Conservation (phyloP, 1,284 basidiomycete species). For the Sutorius eximius region DNA sequence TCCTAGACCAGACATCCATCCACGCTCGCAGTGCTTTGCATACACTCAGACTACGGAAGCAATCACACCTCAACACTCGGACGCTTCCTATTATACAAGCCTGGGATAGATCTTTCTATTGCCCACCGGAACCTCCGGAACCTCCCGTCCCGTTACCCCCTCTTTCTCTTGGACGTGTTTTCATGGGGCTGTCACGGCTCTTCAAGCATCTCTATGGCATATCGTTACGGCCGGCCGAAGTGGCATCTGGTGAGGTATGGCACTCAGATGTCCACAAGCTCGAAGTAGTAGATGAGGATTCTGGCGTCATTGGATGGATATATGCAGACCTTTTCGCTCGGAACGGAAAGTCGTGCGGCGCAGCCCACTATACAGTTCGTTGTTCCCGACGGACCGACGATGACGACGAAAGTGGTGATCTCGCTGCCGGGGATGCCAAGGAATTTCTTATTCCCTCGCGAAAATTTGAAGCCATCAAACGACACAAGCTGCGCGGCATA, state of each 20-base stretch:
- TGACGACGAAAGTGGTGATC: slow-evolving; percentile 78
- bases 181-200: slow-evolving; percentile 83
- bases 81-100: slow-evolving; percentile 72
- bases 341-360: slow-evolving; percentile 84
- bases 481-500: slow-evolving; percentile 56
- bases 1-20: slow-evolving; percentile 75
- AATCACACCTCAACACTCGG: slow-evolving; percentile 56
- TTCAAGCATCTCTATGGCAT: slow-evolving; percentile 89
- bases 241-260: slow-evolving; percentile 84
- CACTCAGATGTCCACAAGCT: slow-evolving; percentile 86
- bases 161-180: slow-evolving; percentile 80
- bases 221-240: slow-evolving; percentile 68
- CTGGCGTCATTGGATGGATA: slow-evolving; percentile 88
- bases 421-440: slow-evolving; percentile 43
- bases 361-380: slow-evolving; percentile 96
- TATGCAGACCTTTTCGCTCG: slow-evolving; percentile 92
- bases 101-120: slow-evolving; percentile 93
- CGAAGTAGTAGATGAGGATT: slow-evolving; percentile 87
- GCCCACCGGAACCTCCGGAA: slow-evolving; percentile 72
- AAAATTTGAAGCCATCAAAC: slow-evolving; percentile 61
- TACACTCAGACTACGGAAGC: slow-evolving; percentile 73
- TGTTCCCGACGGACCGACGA: slow-evolving; percentile 92
- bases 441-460: slow-evolving; percentile 45
- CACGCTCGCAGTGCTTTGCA: slow-evolving; percentile 73
- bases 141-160: slow-evolving; percentile 69